A percentile compares a stretch with the other conserved stretches of the same genome.
phyloP scores from a whole-genome alignment of 176 grass and related monocot species.

The maize (Zea mays) region DNA sequence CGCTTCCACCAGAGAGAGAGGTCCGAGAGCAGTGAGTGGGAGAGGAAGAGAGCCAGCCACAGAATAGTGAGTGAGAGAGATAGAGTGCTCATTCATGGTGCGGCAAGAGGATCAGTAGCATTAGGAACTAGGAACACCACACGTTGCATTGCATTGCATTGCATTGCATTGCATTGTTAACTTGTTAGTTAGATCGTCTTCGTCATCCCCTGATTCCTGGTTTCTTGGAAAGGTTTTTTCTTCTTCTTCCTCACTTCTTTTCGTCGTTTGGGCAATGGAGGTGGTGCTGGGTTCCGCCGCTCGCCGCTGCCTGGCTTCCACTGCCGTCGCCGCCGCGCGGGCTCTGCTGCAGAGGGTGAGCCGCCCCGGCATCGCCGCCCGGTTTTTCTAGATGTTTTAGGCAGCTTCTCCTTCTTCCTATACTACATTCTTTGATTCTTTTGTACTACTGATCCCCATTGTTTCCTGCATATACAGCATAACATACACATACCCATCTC shows the following conservation, averaged over 20 bases:
- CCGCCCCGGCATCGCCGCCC: constrained; percentile 39
- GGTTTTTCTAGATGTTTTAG: constrained; percentile 54
- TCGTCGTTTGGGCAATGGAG: constrained; percentile 43
- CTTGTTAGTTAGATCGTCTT: constrained; percentile 1
- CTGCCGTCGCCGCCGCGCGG: constrained; percentile 41
- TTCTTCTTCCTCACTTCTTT: neutral
- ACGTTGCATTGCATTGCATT: constrained; percentile 22
- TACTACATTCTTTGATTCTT: constrained; percentile 93
- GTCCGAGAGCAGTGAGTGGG: constrained; percentile 12
- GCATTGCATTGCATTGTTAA: constrained; percentile 27
- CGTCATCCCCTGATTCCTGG: neutral
- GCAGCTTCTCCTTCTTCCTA: constrained; percentile 43
- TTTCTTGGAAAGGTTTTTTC: neutral
- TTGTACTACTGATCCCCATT: constrained; percentile 57
- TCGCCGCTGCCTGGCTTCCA: constrained; percentile 24
- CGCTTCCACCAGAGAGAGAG: neutral
- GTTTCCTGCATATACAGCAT: constrained; percentile 62
- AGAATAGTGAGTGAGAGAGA: neutral
- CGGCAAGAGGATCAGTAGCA: constrained; percentile 34
- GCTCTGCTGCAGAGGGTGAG: constrained; percentile 55
- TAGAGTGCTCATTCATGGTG: constrained; percentile 41
- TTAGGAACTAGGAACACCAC: constrained; percentile 31
- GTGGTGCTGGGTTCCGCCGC: constrained; percentile 32
- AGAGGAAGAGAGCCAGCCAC: constrained; percentile 21
- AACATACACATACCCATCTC: constrained; percentile 43